Base-by-base conservation (phyloP, 106 monocot genomes). In the Platanthera guangdongensis region DNA sequence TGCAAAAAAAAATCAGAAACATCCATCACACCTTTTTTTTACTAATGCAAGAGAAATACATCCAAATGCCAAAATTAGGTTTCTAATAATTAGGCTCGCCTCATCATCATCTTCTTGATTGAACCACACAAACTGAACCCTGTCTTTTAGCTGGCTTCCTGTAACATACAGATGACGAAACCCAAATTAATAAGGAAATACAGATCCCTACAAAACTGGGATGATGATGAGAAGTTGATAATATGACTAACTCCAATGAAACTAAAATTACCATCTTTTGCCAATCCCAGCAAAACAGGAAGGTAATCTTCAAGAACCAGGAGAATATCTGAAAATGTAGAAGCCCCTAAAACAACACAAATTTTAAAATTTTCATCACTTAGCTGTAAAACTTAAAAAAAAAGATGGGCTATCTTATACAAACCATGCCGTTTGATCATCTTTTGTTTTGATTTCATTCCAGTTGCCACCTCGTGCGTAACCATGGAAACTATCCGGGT, bases 51-150 rank as follows among this genome's bases (percentile, higher is more conserved):
- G 12, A 19, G 13, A 50, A 21, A 71, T 65, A 1, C 76, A 60
- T 59, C 28, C 21, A 46, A 16, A 64, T 68, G 67, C 39, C 25
- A 67, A 67, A 30, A 30, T 12, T 3, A 67, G 30, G 67, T 67
- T 67, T 39, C 25, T 30, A 7, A 71, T 21, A 11, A 57, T 7
- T 14, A 25, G 18, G 25, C 72, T 52, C 1, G 91, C 94, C 88
- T 87, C 94, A 50, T 76, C 59, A 83, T 79, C 79, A 71, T 89
- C 87, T 80, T 83, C 87, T 63, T 91, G 89, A 69, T 95, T 95
- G 64, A 83, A 14, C 94, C 94, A 95, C 19, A 71, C 74, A 79
- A 91, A 95, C 53, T 73, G 68, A 28, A 95, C 82, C 73, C 78
- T 83, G 57, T 87, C 73, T 75, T 75, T 81, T 64, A 86, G 74